phyloP scores from a whole-genome alignment of 1,284 basidiomycete species.

The Sporisorium iseilematis-ciliati region DNA sequence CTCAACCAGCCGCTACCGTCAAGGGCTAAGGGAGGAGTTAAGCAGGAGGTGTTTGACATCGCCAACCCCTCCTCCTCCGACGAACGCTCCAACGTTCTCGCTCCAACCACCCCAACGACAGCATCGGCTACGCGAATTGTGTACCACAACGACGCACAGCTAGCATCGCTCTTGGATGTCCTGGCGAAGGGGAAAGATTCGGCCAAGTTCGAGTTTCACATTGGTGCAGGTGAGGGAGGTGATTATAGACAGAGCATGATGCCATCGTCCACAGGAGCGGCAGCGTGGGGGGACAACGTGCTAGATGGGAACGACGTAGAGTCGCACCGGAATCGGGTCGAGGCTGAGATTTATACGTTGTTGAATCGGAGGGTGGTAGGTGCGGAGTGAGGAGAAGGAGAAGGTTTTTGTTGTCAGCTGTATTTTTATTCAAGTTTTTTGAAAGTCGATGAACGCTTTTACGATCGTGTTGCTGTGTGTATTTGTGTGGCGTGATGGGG shows the following conservation, averaged over 20 bases:
- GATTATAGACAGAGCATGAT: slow-evolving; percentile 3
- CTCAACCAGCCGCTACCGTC: slow-evolving; percentile 7
- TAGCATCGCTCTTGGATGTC: slow-evolving; percentile 55
- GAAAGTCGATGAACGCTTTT: background rate
- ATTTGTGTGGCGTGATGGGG: background rate
- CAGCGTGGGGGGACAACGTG: slow-evolving; percentile 6
- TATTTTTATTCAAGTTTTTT: background rate
- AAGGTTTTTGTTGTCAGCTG: background rate
- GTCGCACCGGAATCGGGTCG: slow-evolving; percentile 39
- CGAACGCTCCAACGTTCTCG: no score
- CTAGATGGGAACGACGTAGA: slow-evolving; percentile 39
- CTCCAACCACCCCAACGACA: no score
- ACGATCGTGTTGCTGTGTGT: background rate
- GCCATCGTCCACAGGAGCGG: background rate
- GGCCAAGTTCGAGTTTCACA: slow-evolving; percentile 62
- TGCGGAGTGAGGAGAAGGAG: background rate
- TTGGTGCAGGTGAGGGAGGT: background rate
- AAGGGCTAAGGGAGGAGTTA: background rate
- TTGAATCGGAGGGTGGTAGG: slow-evolving; percentile 32
- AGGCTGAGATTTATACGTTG: slow-evolving; percentile 57
- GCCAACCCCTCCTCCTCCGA: slow-evolving; percentile 10
- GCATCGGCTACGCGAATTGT: slow-evolving; percentile 59
- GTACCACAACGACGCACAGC: slow-evolving; percentile 62
- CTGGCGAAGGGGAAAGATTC: slow-evolving; percentile 53
- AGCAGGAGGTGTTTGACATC: slow-evolving; percentile 29